Base-by-base conservation (phyloP, 352 stramenopile genomes). In the Blastocystis sp. region DNA sequence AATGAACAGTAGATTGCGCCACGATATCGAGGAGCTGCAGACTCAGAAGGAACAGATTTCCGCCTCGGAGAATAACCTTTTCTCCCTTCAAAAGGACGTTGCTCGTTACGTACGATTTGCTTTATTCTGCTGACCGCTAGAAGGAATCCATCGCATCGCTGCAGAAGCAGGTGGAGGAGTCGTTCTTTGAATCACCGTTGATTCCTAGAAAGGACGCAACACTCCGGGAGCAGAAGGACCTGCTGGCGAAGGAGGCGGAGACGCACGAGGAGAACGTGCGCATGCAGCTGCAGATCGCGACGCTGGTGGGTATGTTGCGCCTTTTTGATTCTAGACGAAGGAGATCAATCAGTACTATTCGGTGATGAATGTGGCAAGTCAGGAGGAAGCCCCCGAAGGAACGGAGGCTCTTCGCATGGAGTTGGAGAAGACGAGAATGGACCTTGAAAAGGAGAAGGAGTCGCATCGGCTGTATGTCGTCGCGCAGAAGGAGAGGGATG, bases 341-440 rank as follows among this genome's bases (percentile, higher is more conserved):
- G 71, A 81, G 48, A 81, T 81, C 71, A 81, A 64, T 21, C 23
- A 53, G 23, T 64, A 67, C 41, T 81, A 62, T 28, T 81, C 71
- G 9, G 71, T 81, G 9, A 79, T 43, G 23, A 34, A 5, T 10
- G 61, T n/a, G 4, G 11, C 7, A 40, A 7, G n/a, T 5, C 7
- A 34, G 10, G 61, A 66, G 14, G 61, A 34, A 34, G 28, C 28
- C 28, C 28, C 28, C 28, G 28, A 34, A 34, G 28, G 28, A 34
- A 34, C 52, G n/a, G 34, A 23, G 64, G 19, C 19, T 74, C 64
- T 74, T 9, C 64, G 64, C 64, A 23, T 9, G 17, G 28, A 74
- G 34, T n/a, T 74, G 1, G 64, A 43, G 14, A 21, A 17, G 64
- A 10, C 38, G 3, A 23, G 52, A 23, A 14, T 14, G 19, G 64